These are phyloP conservation scores for Gossypium schwendimanii DNA, from an alignment of 441 rosid genomes.

Conservation along the genomic window DNA sequence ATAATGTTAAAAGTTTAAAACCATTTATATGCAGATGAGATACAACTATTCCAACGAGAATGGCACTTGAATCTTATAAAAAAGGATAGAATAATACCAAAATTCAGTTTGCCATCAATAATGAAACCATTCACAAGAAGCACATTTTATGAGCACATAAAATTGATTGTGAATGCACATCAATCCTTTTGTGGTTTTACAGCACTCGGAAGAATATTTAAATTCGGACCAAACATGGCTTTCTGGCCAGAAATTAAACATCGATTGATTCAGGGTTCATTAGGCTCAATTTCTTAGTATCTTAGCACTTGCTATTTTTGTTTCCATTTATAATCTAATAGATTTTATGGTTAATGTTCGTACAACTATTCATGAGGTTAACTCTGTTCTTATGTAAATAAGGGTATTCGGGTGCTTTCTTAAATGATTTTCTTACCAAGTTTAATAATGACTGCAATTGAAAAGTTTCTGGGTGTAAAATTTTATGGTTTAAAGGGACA, in stretches of 20 bases:
- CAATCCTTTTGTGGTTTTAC: conserved; percentile 1
- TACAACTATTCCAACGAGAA: not conserved
- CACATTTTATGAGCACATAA: not conserved
- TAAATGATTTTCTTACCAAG: not conserved
- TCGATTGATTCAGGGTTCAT: not conserved
- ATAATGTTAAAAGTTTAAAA: not conserved
- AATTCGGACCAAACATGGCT: not conserved
- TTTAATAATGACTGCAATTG: not conserved
- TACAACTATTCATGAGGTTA: conserved; percentile 1
- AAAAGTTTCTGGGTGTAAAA: not conserved
- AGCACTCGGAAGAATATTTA: not conserved
- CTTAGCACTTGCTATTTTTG: not conserved
- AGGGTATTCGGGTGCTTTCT: conserved; percentile 4
- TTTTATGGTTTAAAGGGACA: conserved; percentile 7
- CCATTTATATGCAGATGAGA: not conserved
- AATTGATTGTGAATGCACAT: not conserved
- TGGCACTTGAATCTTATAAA: not conserved
- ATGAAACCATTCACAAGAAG: not conserved
- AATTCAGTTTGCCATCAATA: not conserved
- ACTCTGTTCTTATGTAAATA: not conserved
- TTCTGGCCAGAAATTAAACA: conserved; percentile 3
- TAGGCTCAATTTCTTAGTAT: not conserved
- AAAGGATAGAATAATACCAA: not conserved
- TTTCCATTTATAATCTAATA: not conserved
- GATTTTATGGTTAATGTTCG: not conserved